phyloP scores from a whole-genome alignment of 2,329 filamentous ascomycete species.

The Sporothrix luriei region DNA sequence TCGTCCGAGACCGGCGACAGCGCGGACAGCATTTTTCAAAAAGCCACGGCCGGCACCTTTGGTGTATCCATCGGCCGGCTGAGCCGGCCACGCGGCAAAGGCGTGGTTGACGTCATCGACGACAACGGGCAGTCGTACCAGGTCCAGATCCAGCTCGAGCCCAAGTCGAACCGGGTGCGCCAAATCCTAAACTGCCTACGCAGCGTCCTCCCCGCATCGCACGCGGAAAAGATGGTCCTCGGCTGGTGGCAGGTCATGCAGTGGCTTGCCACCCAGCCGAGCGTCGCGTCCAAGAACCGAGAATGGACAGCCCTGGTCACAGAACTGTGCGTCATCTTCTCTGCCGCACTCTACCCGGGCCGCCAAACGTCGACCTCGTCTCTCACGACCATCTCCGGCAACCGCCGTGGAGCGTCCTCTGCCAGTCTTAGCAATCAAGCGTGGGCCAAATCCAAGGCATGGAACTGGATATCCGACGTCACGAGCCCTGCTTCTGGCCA shows the following conservation, averaged over 20 bases:
- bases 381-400: conserved; percentile 13
- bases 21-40: conserved; percentile 26
- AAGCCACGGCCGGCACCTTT: conserved; percentile 33
- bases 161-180: conserved; percentile 63
- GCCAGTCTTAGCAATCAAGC: not conserved
- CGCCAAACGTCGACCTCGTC: conserved; percentile 5
- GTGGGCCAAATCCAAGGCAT: conserved; percentile 29
- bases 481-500: conserved; percentile 39
- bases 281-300: conserved; percentile 50
- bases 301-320: conserved; percentile 73
- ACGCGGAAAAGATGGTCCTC: conserved; percentile 63
- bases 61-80: conserved; percentile 57
- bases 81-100: conserved; percentile 60
- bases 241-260: conserved; percentile 74
- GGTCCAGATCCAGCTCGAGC: conserved; percentile 67
- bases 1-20: not conserved
- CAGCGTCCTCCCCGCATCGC: conserved; percentile 62
- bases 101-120: conserved; percentile 68
- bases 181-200: conserved; percentile 64
- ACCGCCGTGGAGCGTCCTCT: not conserved
- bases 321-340: conserved; percentile 64
- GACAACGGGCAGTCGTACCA: conserved; percentile 65
- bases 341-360: conserved; percentile 41
- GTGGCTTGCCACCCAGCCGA: conserved; percentile 57
- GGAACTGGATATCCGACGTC: conserved; percentile 41